Evolutionary conservation across 441 rosid genomes (phyloP), one percentile per base, ranked within the genome.

Genomic region (California macrophylla): DNA sequence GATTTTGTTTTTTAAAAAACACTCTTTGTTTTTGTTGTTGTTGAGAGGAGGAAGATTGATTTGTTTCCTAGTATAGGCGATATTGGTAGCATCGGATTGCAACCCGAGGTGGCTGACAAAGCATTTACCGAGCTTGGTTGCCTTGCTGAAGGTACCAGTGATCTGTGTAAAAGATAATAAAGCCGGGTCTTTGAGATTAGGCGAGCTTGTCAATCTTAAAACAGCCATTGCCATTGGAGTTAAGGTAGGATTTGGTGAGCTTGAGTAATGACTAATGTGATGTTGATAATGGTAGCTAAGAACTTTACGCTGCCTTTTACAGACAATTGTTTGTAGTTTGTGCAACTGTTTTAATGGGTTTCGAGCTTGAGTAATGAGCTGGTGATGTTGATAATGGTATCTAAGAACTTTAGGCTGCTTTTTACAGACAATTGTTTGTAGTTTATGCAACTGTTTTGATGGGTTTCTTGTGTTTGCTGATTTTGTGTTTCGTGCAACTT

Each of bases 51-150:
- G 25, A 20, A 20, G 25, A 21, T 20, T 50, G 52, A 45, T 50
- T 54, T 54, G 24, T 8, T 54, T 54, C n/a, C 0, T 6, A 54
- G 26, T 60, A 78, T 78, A 90, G 91, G 87, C 81, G 16, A 66
- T 88, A 40, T 74, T 94, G 45, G 60, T 91, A n/a, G 98, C 93
- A 47, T 83, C 81, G 3, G 97, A 92, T 71, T 87, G 93, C 85
- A 83, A 86, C 78, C 96, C 97, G 5, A 81, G 84, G 79, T 88
- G 86, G 88, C 79, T 90, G 21, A 87, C 86, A 10, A 87, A 82
- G 75, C 97, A 91, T 77, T 76, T 94, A 66, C 93, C 91, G 0
- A 69, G 69, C 74, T 77, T 94, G 71, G 96, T 96, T 69, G 77
- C 81, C 16, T 85, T 90, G 0, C 85, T 86, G 77, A 85, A 86